Evolutionary conservation across 2,329 filamentous ascomycete species (phyloP).

Genomic region (Cladophialophora bantiana): DNA sequence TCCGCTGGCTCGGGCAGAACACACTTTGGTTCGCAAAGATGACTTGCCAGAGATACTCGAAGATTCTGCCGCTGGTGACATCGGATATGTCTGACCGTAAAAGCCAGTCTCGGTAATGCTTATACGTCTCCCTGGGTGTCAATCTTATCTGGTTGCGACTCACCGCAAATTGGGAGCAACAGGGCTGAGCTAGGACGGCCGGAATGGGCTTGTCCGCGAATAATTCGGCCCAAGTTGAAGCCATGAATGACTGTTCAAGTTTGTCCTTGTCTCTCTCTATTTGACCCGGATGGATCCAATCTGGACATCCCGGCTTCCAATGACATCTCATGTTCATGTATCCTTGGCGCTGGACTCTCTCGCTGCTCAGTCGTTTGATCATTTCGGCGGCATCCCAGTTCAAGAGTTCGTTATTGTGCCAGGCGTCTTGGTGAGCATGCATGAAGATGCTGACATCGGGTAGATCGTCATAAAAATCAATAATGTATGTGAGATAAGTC

Average conservation of each 20-base stretch:
- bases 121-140: constrained; percentile 61
- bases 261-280: constrained; percentile 50
- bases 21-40: constrained; percentile 61
- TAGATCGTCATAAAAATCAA: constrained; percentile 67
- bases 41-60: constrained; percentile 71
- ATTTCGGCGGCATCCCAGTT: constrained; percentile 59
- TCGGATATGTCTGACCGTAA: constrained; percentile 63
- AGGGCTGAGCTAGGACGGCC: constrained; percentile 64
- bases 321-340: constrained; percentile 68
- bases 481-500: constrained; percentile 68
- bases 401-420: constrained; percentile 67
- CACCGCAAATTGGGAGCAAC: constrained; percentile 70
- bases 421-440: constrained; percentile 63
- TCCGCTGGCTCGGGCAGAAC: constrained; percentile 58
- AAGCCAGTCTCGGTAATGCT: constrained; percentile 67
- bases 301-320: constrained; percentile 65
- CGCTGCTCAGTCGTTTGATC: constrained; percentile 59
- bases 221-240: constrained; percentile 56
- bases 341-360: constrained; percentile 59
- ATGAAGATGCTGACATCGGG: constrained; percentile 67
- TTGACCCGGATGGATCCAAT: constrained; percentile 61
- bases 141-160: constrained; percentile 63
- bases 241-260: constrained; percentile 56
- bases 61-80: constrained; percentile 64
- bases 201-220: constrained; percentile 55